Evolutionary conservation across 345 rosid species (phyloP).

Genomic region (Draba incana): DNA sequence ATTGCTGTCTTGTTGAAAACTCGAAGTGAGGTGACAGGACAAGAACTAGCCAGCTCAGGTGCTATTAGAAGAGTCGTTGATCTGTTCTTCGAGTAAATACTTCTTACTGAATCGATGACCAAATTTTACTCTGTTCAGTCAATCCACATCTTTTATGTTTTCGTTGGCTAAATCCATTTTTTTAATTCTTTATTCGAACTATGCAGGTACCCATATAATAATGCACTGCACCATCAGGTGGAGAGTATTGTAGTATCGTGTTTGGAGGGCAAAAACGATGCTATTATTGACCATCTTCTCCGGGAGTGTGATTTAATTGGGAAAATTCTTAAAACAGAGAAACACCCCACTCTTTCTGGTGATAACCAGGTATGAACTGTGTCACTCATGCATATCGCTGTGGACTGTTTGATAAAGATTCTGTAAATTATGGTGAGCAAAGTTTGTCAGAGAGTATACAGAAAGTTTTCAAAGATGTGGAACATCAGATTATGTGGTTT

Average conservation of each 20-base stretch:
- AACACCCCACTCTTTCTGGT: slow-evolving; percentile 60
- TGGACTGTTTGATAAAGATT: slow-evolving; percentile 1
- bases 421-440: background rate
- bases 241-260: slow-evolving; percentile 84
- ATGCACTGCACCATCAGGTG: slow-evolving; percentile 93
- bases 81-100: slow-evolving; percentile 82
- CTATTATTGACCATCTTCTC: slow-evolving; percentile 73
- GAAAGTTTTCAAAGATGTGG: slow-evolving; percentile 12
- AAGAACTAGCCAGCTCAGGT: slow-evolving; percentile 85
- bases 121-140: slow-evolving; percentile 7
- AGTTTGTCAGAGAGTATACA: slow-evolving; percentile 10
- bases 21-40: slow-evolving; percentile 78
- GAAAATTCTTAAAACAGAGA: slow-evolving; percentile 73
- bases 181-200: slow-evolving; percentile 26
- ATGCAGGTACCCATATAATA: slow-evolving; percentile 90
- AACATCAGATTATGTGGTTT: slow-evolving; percentile 26
- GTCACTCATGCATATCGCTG: slow-evolving; percentile 4
- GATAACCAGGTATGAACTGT: slow-evolving; percentile 54
- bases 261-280: slow-evolving; percentile 72
- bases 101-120: slow-evolving; percentile 26
- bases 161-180: slow-evolving; percentile 29
- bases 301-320: slow-evolving; percentile 80
- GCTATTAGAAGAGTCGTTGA: slow-evolving; percentile 69
- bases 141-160: background rate
- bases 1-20: slow-evolving; percentile 80